A percentile compares a stretch with the other conserved stretches of the same genome.
Conservation (phyloP, 352 stramenopile species). For the Phytophthora constricta region DNA sequence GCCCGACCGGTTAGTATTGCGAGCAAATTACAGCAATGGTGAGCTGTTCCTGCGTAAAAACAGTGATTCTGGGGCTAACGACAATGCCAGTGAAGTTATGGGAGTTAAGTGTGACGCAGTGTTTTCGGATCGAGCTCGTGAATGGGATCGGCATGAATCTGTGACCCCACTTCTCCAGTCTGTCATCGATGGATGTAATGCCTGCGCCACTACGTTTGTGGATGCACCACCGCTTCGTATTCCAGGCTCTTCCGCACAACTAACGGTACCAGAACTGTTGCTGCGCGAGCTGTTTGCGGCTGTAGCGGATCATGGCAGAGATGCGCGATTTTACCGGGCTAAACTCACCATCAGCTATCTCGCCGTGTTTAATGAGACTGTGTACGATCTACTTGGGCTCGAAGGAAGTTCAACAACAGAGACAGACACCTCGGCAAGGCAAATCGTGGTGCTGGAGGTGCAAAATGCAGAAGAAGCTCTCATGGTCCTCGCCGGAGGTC, state of each 20-base stretch:
- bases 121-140: slow-evolving; percentile 67
- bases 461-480: slow-evolving; percentile 65
- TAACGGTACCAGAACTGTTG: slow-evolving; percentile 49
- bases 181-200: slow-evolving; percentile 71
- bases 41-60: slow-evolving; percentile 55
- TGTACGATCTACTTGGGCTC: slow-evolving; percentile 93
- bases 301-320: slow-evolving; percentile 34
- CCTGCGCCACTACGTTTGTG: slow-evolving; percentile 69
- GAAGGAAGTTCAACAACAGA: slow-evolving; percentile 15
- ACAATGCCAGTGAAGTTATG: slow-evolving; percentile 26
- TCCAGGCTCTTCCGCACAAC: slow-evolving; percentile 8
- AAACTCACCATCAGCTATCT: slow-evolving; percentile 83
- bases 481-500: slow-evolving; percentile 60
- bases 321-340: slow-evolving; percentile 49
- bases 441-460: slow-evolving; percentile 77
- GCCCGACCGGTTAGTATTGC: slow-evolving; percentile 34
- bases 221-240: slow-evolving; percentile 39
- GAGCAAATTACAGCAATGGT: slow-evolving; percentile 61
- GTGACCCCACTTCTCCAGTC: slow-evolving; percentile 69
- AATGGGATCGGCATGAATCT: slow-evolving; percentile 67
- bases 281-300: slow-evolving; percentile 59
- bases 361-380: slow-evolving; percentile 95
- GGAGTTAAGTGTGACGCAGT: slow-evolving; percentile 63
- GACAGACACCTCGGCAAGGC: slow-evolving; percentile 4
- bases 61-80: background rate